These are phyloP conservation scores for Naganishia sp. DNA, from an alignment of 1,284 basidiomycete species.

Conservation along the genomic window DNA sequence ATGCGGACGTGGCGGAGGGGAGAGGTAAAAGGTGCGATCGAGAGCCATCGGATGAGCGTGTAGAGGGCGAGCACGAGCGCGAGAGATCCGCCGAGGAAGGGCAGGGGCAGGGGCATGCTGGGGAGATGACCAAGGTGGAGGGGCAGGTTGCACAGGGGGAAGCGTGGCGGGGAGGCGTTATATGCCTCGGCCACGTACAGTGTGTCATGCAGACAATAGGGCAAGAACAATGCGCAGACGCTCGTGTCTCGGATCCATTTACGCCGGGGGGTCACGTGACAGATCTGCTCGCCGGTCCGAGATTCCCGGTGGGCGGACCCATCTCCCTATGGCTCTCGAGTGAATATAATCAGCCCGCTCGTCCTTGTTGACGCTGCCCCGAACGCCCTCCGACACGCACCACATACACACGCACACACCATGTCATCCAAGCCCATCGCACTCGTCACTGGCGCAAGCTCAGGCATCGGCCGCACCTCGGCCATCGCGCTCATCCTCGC, in stretches of 20 bases:
- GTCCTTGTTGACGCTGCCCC: background rate
- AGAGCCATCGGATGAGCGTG: conserved; percentile 5
- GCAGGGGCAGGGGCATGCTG: background rate
- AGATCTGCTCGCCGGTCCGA: background rate
- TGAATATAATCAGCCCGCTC: conserved; percentile 1
- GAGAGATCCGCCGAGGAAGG: background rate
- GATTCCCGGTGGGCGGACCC: background rate
- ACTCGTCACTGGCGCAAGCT: conserved; percentile 52
- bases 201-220: no score
- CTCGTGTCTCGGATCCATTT: no score
- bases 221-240: no score
- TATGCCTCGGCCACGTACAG: background rate
- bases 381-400: background rate
- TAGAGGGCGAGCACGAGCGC: background rate
- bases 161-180: background rate
- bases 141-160: background rate
- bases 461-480: conserved; percentile 59
- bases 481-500: conserved; percentile 61
- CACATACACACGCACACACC: background rate
- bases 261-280: background rate
- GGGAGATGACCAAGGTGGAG: background rate
- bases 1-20: background rate
- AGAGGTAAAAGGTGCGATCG: background rate
- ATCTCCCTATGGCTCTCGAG: background rate
- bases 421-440: conserved; percentile 38